Base-by-base conservation (phyloP, 176 grass and related monocot species). In the Dendrocalamus sinicus region DNA sequence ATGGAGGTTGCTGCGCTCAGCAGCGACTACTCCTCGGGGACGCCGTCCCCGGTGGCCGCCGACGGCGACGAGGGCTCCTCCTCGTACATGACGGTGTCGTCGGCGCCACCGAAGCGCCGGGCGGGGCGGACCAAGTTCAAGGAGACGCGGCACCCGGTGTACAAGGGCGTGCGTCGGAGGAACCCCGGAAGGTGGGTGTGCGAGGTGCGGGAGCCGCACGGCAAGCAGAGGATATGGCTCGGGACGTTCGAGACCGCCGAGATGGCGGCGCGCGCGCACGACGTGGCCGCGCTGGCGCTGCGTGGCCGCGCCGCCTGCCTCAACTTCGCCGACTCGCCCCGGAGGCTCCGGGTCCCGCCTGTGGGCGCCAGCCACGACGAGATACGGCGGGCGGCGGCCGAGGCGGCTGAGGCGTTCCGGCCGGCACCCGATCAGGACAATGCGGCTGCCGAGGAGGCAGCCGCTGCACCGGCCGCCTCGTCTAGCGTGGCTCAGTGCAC, bases 41-140 rank as follows among this genome's bases (percentile, higher is more conserved):
- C 81, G 76, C 83, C 81, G 2, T 69, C 76, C 22, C 78, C 88
- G 3, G 78, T 87, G 48, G 64, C 45, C 46, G 35, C 68, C 52
- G 77, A 43, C 40, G 92, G 62, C 6, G 90, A 73, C 26, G 70
- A 77, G 43, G 17, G 57, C 16, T 63, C 87, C 39, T 77, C 84
- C 3, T 63, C 87, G n/a, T 98, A 95, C 88, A 85, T 89, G 86
- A 98, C 96, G 40, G 92, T 98, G 58, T 94, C 91, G 13, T 91
- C 88, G 7, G 88, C 96, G 30, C 93, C 91, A 39, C 95, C 95
- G 12, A 98, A 98, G 90, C 75, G 93, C 11, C 87, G 87, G 1
- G 96, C 96, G 6, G 96, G 96, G 3, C 66, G 96, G 66, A 98
- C 96, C 83, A 98, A 98, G 91, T 98, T 98, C 83, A 89, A 91